These are phyloP conservation scores for Septoria linicola DNA, from an alignment of 2,329 filamentous ascomycete species.

Conservation along the genomic window DNA sequence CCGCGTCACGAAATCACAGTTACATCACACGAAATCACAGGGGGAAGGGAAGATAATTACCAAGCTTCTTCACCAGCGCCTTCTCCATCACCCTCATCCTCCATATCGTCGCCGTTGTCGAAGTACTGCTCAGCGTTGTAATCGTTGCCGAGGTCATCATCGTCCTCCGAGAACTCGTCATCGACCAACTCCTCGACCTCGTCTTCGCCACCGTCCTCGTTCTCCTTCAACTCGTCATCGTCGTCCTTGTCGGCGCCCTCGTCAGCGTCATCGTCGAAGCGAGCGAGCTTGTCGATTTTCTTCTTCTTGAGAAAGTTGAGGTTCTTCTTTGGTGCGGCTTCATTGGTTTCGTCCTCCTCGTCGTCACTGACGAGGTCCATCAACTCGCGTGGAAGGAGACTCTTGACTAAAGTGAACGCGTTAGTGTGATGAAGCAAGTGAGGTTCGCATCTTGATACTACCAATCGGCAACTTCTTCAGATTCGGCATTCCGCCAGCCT, in stretches of 20 bases:
- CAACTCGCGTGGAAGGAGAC: slow-evolving; percentile 50
- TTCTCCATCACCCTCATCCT: slow-evolving; percentile 27
- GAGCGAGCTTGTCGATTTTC: slow-evolving; percentile 28
- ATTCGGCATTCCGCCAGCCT: slow-evolving; percentile 42
- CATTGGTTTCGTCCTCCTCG: slow-evolving; percentile 19
- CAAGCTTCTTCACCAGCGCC: slow-evolving; percentile 29
- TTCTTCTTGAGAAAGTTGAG: slow-evolving; percentile 28
- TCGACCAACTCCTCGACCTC: slow-evolving; percentile 22
- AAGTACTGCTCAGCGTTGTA: slow-evolving; percentile 54
- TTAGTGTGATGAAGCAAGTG: background rate
- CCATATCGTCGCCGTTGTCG: slow-evolving; percentile 50
- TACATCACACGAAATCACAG: too few species aligned
- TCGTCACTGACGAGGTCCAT: slow-evolving; percentile 42
- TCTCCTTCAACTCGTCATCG: slow-evolving; percentile 62
- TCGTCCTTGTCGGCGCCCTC: slow-evolving; percentile 19
- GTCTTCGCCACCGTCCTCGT: slow-evolving; percentile 52
- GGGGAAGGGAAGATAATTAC: slow-evolving; percentile 16
- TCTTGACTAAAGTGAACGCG: slow-evolving; percentile 42
- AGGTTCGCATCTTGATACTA: slow-evolving; percentile 5
- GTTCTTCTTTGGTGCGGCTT: slow-evolving; percentile 23
- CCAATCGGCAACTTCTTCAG: slow-evolving; percentile 48
- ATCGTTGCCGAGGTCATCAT: slow-evolving; percentile 56
- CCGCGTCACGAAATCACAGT: too few species aligned
- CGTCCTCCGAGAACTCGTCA: slow-evolving; percentile 58
- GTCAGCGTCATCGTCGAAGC: slow-evolving; percentile 27